Base-by-base conservation (phyloP, 106 monocot species). In the Dactylorhiza incarnata region DNA sequence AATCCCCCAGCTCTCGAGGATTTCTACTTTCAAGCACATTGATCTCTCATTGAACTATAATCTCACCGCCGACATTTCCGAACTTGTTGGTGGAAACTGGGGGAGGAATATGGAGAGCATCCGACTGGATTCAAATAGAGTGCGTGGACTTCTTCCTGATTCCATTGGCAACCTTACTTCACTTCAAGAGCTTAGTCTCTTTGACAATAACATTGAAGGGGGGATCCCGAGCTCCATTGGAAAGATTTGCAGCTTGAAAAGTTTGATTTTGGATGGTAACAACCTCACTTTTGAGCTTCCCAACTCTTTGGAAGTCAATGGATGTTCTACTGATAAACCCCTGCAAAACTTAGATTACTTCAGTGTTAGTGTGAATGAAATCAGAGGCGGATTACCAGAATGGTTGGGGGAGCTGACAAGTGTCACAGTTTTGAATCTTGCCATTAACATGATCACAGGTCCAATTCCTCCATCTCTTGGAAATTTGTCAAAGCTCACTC, bases 401-500 rank as follows among this genome's bases (percentile, higher is more conserved):
- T 25, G 67, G 16, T 26, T 83, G 45, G 70, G 45, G 5, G 37
- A 79, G 29, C 61, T 79, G 12, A 17, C 13, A 14, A 75, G 44
- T 59, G 70, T 69, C 16, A 50, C 7, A 3, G 11, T 5, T 9
- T 59, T 72, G 29, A 1, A 73, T 65, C 51, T 73, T 59, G 6
- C n/a, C 14, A 2, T 59, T 55, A 80, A 80, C 25, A 45, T 22
- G 29, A 45, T 78, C 22, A 59, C 58, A n/a, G 73, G 77, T 17
- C 17, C 44, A 11, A 77, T 86, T 14, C 82, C 83, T 1, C 16
- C 44, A 48, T 74, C 73, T 4, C 45, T 86, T 17, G 77, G 50
- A 5, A 53, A 77, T 1, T 20, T 83, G n/a, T 51, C 54, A 6
- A 51, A 23, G 26, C 19, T 86, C 17, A 19, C 1, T 29, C 15